phyloP scores from a whole-genome alignment of 371 early-diverging fungal species.

The Cokeromyces recurvatus region DNA sequence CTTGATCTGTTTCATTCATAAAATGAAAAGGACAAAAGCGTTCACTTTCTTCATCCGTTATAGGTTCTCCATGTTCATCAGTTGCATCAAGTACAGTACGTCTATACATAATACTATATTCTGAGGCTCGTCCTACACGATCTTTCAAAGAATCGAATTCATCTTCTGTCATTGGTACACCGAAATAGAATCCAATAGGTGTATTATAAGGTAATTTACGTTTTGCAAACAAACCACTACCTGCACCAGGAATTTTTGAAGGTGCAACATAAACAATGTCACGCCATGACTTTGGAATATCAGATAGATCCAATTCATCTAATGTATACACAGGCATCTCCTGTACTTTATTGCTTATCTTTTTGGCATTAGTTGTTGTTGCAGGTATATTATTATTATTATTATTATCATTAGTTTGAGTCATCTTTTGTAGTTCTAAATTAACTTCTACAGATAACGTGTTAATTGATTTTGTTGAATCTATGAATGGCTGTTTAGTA shows the following conservation, averaged over 20 bases:
- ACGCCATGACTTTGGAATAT: slow-evolving; percentile 32
- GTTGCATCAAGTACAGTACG: slow-evolving; percentile 71
- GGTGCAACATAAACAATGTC: slow-evolving; percentile 41
- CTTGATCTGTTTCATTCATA: slow-evolving; percentile 74
- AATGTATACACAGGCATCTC: slow-evolving; percentile 1
- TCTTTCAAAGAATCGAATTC: slow-evolving; percentile 86
- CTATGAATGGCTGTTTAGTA: too few species aligned
- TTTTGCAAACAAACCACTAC: slow-evolving; percentile 75
- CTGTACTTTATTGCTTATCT: neutral
- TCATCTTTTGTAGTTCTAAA: neutral
- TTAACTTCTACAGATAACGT: too few species aligned
- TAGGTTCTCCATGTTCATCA: slow-evolving; percentile 67
- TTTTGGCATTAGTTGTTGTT: neutral
- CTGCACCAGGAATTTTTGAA: slow-evolving; percentile 31
- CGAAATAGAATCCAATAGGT: slow-evolving; percentile 87
- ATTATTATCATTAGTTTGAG: too few species aligned
- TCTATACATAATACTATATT: slow-evolving; percentile 74
- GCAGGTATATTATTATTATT: neutral
- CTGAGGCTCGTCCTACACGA: slow-evolving; percentile 62
- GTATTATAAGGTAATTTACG: slow-evolving; percentile 65
- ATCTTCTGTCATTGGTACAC: slow-evolving; percentile 82
- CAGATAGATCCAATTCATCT: slow-evolving; percentile 15
- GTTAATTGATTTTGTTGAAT: too few species aligned
- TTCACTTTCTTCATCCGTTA: slow-evolving; percentile 54
- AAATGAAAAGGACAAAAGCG: slow-evolving; percentile 86